These are phyloP conservation scores for Syzygium syzygioides DNA, from an alignment of 441 rosid genomes.

Conservation along the genomic window DNA sequence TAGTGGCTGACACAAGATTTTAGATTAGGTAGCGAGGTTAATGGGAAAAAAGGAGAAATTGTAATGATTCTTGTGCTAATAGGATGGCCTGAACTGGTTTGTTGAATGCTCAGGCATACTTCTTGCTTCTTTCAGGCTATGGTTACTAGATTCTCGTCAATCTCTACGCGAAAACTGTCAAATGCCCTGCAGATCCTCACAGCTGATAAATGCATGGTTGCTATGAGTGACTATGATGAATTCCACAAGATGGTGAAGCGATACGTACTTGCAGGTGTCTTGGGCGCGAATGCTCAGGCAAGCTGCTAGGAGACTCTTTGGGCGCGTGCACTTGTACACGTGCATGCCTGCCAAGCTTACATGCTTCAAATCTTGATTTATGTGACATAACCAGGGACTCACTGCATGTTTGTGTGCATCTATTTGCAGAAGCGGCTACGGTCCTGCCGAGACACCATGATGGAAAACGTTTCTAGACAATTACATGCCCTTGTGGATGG, in stretches of 20 bases:
- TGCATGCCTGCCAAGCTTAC: neutral
- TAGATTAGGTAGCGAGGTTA: no score
- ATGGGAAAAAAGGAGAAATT: no score
- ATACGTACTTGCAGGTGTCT: conserved; percentile 27
- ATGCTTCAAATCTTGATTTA: neutral
- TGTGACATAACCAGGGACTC: neutral
- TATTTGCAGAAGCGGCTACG: conserved; percentile 52
- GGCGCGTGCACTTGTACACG: neutral
- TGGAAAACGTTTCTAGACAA: conserved; percentile 39
- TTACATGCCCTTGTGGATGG: conserved; percentile 32
- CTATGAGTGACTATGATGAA: conserved; percentile 69
- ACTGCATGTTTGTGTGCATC: neutral
- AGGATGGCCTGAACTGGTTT: neutral
- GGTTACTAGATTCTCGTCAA: conserved; percentile 70
- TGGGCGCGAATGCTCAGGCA: conserved; percentile 77
- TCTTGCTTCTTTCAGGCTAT: conserved; percentile 47
- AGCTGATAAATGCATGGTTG: conserved; percentile 68
- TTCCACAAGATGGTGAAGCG: conserved; percentile 45
- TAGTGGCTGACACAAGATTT: no score
- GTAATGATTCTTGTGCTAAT: neutral
- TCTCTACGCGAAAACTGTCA: conserved; percentile 72
- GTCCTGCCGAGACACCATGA: conserved; percentile 44
- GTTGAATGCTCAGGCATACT: neutral
- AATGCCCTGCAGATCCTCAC: conserved; percentile 65
- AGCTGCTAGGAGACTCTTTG: neutral